These are phyloP conservation scores for Chaetomium globosum DNA, from an alignment of 2,329 filamentous ascomycete genomes.

Conservation along the genomic window DNA sequence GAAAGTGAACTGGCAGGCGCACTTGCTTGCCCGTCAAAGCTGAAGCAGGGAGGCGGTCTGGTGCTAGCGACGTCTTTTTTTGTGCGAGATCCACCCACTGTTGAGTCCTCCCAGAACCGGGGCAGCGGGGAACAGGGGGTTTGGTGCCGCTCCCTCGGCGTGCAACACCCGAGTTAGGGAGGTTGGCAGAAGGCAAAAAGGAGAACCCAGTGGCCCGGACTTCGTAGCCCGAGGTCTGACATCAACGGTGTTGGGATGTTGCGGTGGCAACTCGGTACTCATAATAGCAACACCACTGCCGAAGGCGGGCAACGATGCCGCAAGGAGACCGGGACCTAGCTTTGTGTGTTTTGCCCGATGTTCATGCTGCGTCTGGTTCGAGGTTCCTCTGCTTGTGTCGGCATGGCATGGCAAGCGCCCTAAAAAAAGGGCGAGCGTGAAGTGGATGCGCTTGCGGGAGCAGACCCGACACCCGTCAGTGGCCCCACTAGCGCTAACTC, in stretches of 20 bases:
- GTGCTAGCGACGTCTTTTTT: slow-evolving; percentile 33
- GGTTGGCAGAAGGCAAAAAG: background rate
- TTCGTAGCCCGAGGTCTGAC: no score
- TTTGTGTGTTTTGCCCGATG: no score
- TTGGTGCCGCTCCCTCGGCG: background rate
- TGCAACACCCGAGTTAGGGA: background rate
- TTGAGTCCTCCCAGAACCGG: slow-evolving; percentile 5
- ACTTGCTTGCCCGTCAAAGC: slow-evolving; percentile 25
- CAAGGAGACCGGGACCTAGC: no score
- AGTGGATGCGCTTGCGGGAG: slow-evolving; percentile 6
- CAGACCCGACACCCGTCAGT: slow-evolving; percentile 10
- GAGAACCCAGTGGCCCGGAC: background rate
- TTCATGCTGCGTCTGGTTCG: no score
- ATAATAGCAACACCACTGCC: background rate
- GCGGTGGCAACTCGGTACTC: background rate
- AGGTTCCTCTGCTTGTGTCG: no score
- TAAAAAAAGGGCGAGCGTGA: no score
- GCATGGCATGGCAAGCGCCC: no score
- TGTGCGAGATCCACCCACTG: slow-evolving; percentile 28
- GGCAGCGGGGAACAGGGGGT: background rate
- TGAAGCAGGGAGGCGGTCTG: slow-evolving; percentile 27
- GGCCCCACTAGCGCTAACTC: slow-evolving; percentile 20
- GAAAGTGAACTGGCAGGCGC: slow-evolving; percentile 27
- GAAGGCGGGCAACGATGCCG: background rate
- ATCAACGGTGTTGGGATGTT: background rate